Base-by-base conservation (phyloP, 2,329 filamentous ascomycete genomes). In the Eutypa lata region DNA sequence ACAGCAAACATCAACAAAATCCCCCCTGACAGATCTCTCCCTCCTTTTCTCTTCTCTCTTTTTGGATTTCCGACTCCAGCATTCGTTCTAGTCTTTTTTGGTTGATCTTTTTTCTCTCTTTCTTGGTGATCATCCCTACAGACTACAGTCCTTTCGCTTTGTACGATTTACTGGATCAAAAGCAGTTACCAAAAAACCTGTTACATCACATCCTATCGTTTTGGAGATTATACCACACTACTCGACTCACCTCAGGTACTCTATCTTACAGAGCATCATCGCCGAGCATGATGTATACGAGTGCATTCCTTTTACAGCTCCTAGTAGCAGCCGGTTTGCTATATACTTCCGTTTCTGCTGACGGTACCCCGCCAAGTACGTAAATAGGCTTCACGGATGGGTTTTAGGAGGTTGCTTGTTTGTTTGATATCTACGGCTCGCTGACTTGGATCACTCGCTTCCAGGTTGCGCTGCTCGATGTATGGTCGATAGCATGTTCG, bases 51-150 rank as follows among this genome's bases (percentile, higher is more conserved):
- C 53, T 38, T n/a, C 50, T 43, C 53, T 38, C 83, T 75, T 73
- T 81, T 86, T 59, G 70, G 71, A 61, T 87, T 86, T 57, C 55
- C 57, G 86, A 69, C 58, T 55, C 57, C 63, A 48, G 61, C 59
- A 62, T 64, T 60, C 60, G 46, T 55, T 55, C 51, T 40, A 53
- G 43, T 13, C 21, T 33, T 26, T 52, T 24, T 45, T 28, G 57
- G 53, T 61, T 56, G 62, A 59, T 62, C 52, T 62, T 65, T 38
- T 35, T 14, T 14, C 14, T 35, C 31, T 26, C 40, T 50, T 44
- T 45, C 53, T 67, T 66, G 61, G 64, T 65, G 59, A 57, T 60
- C 59, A 67, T 65, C 57, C 55, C 62, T 64, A 65, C 52, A 49
- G 52, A 50, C 57, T 54, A 51, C 47, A 57, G 50, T 58, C 58